phyloP scores from a whole-genome alignment of 2,329 filamentous ascomycete species.

The Conoideocrella luteorostrata region DNA sequence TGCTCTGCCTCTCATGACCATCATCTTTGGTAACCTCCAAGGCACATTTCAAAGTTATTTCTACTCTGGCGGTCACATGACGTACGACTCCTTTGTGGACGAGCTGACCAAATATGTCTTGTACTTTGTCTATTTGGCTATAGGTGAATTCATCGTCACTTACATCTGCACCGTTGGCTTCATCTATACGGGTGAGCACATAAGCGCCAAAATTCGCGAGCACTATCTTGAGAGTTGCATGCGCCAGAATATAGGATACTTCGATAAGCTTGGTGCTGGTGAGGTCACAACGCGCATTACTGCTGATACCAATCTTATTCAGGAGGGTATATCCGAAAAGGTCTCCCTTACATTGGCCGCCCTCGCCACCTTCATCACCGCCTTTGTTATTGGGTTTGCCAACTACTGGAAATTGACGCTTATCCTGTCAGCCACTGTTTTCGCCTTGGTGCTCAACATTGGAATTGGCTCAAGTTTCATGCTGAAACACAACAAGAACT shows the following conservation, averaged over 20 bases:
- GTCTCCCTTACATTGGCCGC: conserved; percentile 71
- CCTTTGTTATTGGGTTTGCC: conserved; percentile 85
- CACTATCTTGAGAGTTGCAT: conserved; percentile 80
- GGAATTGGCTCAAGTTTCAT: conserved; percentile 67
- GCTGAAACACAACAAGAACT: conserved; percentile 72
- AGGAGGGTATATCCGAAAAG: conserved; percentile 91
- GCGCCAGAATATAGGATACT: conserved; percentile 85
- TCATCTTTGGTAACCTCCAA: conserved; percentile 72
- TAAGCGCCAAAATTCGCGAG: conserved; percentile 71
- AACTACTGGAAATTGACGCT: conserved; percentile 91
- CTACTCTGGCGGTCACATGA: conserved; percentile 32
- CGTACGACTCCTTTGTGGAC: conserved; percentile 49
- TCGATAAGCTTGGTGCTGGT: conserved; percentile 86
- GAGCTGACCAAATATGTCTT: conserved; percentile 60
- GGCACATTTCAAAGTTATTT: conserved; percentile 64
- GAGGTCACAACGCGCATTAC: conserved; percentile 95
- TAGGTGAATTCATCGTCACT: conserved; percentile 70
- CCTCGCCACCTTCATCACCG: conserved; percentile 75
- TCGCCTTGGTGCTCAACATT: conserved; percentile 74
- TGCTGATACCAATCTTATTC: conserved; percentile 85
- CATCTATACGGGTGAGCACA: conserved; percentile 79
- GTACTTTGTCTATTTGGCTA: conserved; percentile 80
- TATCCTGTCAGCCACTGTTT: conserved; percentile 75
- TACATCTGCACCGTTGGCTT: conserved; percentile 83
- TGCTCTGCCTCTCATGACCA: conserved; percentile 72